Evolutionary conservation across 2,329 filamentous ascomycete genomes (phyloP).

Genomic region (Rugonectria rugulosa): DNA sequence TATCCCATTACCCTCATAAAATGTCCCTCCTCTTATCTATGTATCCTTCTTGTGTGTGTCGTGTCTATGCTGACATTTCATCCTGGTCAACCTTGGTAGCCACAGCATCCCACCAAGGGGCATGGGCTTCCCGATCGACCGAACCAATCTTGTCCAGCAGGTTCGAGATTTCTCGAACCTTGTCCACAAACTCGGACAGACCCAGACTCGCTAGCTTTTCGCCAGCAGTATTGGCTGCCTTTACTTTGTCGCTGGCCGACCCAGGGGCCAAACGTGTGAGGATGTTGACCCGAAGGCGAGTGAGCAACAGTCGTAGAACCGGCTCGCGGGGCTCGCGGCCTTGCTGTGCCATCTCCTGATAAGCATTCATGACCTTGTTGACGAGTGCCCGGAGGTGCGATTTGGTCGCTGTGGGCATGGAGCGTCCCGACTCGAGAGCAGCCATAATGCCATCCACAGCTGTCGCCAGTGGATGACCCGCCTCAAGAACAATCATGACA

Average conservation of each 20-base stretch:
- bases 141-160: conserved; percentile 69
- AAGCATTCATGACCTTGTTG: conserved; percentile 61
- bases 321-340: conserved; percentile 59
- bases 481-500: conserved; percentile 74
- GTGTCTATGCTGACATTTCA: conserved; percentile 37
- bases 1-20: conserved; percentile 20
- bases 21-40: not conserved
- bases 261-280: conserved; percentile 69
- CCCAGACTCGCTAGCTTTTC: conserved; percentile 75
- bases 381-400: conserved; percentile 65
- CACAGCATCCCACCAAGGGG: conserved; percentile 74
- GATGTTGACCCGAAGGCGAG: conserved; percentile 72
- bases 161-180: conserved; percentile 74
- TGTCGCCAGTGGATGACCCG: conserved; percentile 58
- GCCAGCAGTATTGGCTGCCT: conserved; percentile 71
- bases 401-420: conserved; percentile 71
- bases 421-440: conserved; percentile 67
- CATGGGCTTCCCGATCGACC: conserved; percentile 74
- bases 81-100: conserved; percentile 62
- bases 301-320: conserved; percentile 71
- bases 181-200: conserved; percentile 75
- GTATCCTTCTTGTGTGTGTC: no score
- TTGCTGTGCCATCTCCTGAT: conserved; percentile 52
- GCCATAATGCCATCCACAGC: conserved; percentile 68
- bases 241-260: conserved; percentile 74